Conservation (phyloP, 805 yeast genomes). For the Wickerhamomyces tratensis region DNA sequence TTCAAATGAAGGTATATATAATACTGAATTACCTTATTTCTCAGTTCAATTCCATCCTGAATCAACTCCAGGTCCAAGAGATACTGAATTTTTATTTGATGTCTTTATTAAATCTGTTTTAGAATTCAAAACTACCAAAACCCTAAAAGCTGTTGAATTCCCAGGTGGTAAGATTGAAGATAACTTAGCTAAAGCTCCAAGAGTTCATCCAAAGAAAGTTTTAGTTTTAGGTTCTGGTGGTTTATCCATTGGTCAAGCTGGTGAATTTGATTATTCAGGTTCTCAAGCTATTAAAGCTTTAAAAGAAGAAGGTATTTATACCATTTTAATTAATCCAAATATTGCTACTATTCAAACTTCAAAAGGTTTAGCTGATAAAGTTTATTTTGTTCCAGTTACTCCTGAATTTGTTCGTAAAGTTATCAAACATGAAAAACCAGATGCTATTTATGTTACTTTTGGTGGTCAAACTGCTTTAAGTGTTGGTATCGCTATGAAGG, state of each 20-base stretch:
- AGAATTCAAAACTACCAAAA: constrained; percentile 46
- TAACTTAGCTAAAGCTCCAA: constrained; percentile 68
- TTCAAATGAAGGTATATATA: constrained; percentile 97
- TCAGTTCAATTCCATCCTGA: constrained; percentile 99
- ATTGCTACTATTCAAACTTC: constrained; percentile 98
- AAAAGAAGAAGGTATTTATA: constrained; percentile 95
- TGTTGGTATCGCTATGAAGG: constrained; percentile 93
- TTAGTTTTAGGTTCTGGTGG: constrained; percentile 97
- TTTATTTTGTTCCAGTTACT: constrained; percentile 94
- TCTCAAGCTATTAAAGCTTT: constrained; percentile 98
- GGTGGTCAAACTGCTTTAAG: constrained; percentile 98
- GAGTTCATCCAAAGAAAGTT: constrained; percentile 80
- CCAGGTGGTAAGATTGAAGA: constrained; percentile 83
- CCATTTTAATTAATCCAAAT: constrained; percentile 92
- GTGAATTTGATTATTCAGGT: constrained; percentile 98
- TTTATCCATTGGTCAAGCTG: constrained; percentile 97
- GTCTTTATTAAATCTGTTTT: constrained; percentile 75
- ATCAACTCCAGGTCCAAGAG: constrained; percentile 98
- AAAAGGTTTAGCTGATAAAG: constrained; percentile 95
- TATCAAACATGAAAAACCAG: constrained; percentile 90
- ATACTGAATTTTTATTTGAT: constrained; percentile 94
- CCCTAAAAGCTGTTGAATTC: constrained; percentile 66
- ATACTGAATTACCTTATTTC: constrained; percentile 78
- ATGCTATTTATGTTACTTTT: constrained; percentile 92
- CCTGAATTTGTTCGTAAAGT: constrained; percentile 95